Conservation (phyloP, 768 basidiomycete genomes). For the Podaxis sp. region DNA sequence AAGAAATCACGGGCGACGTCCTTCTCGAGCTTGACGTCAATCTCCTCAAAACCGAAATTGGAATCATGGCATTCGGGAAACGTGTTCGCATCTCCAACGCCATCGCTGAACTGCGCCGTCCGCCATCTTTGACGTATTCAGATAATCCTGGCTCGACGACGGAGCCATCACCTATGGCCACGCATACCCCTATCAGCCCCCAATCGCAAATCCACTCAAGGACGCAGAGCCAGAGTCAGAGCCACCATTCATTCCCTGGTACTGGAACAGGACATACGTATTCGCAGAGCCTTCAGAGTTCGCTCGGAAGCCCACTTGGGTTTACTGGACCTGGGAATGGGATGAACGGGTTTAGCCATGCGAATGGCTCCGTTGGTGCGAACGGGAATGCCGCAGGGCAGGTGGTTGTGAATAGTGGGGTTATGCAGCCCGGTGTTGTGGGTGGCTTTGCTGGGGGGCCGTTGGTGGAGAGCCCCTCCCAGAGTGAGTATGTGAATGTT, state of each 20-base stretch:
- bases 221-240: constrained; percentile 41
- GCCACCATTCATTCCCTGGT: constrained; percentile 40
- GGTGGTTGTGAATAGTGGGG: not conserved
- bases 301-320: constrained; percentile 38
- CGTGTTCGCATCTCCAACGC: constrained; percentile 91
- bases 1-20: constrained; percentile 98
- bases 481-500: not conserved
- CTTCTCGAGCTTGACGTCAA: constrained; percentile 91
- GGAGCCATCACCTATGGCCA: constrained; percentile 11
- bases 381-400: constrained; percentile 21
- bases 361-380: constrained; percentile 19
- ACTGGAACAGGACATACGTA: constrained; percentile 25
- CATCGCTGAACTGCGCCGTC: constrained; percentile 81
- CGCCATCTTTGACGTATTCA: constrained; percentile 59
- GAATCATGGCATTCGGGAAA: constrained; percentile 92
- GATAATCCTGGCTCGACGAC: constrained; percentile 26
- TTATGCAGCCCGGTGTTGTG: not conserved
- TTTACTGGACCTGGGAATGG: constrained; percentile 13
- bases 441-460: not conserved
- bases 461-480: not conserved
- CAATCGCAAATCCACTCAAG: constrained; percentile 31
- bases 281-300: constrained; percentile 37
- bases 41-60: constrained; percentile 90
- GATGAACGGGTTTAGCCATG: constrained; percentile 20
- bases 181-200: constrained; percentile 28